A percentile compares a stretch with the other conserved stretches of the same genome.
These are phyloP conservation scores for Beauveria bassiana DNA, from an alignment of 2,329 filamentous ascomycete species.

Conservation along the genomic window DNA sequence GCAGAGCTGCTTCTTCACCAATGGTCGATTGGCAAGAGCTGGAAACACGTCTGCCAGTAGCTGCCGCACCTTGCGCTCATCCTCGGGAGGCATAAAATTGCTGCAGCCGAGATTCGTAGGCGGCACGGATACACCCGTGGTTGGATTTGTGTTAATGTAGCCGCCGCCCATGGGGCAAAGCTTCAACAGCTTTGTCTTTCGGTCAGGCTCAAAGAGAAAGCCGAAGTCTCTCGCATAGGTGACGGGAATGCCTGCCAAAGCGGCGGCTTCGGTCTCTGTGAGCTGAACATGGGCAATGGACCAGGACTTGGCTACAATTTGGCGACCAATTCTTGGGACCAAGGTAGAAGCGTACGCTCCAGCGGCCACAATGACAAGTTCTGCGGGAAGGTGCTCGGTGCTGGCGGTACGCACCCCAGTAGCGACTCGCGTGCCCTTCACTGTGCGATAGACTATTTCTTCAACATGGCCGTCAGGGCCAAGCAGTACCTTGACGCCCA, in stretches of 20 bases:
- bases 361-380: conserved; percentile 41
- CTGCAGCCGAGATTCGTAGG: conserved; percentile 22
- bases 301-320: conserved; percentile 50
- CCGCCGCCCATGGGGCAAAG: conserved; percentile 52
- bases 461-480: conserved; percentile 21
- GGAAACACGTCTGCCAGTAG: conserved; percentile 46
- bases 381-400: conserved; percentile 19
- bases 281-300: conserved; percentile 52
- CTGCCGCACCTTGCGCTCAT: conserved; percentile 43
- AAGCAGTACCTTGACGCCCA: conserved; percentile 32
- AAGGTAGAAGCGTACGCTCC: conserved; percentile 43
- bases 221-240: conserved; percentile 54
- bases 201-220: conserved; percentile 60
- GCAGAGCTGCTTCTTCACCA: conserved; percentile 51
- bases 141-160: conserved; percentile 36
- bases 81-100: conserved; percentile 43
- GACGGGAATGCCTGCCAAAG: conserved; percentile 50
- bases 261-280: conserved; percentile 43
- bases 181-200: conserved; percentile 49
- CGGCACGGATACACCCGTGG: conserved; percentile 32
- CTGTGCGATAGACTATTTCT: conserved; percentile 18
- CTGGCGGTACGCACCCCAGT: conserved; percentile 19
- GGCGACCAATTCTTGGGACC: conserved; percentile 38
- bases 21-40: conserved; percentile 42
- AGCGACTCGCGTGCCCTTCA: conserved; percentile 12